Percentiles rank a stretch among this genome's conserved stretches.
Conservation (phyloP, 225 moss, liverwort and hornwort genomes). For the Physcomitrium patens region DNA sequence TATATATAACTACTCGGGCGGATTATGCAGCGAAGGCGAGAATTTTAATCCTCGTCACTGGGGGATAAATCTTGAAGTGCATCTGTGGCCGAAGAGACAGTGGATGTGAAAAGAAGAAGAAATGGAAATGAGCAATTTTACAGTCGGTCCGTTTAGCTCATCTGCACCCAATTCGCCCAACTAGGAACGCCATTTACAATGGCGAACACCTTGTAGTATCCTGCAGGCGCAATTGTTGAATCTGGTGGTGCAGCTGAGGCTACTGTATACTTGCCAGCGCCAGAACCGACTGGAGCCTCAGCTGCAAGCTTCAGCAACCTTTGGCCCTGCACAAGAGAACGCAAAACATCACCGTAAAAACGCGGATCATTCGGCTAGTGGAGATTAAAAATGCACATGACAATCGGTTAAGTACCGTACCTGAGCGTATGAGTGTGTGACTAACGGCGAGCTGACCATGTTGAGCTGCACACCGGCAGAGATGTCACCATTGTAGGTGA, state of each 20-base stretch:
- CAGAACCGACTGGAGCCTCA: slow-evolving; percentile 8
- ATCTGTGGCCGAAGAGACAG: neutral
- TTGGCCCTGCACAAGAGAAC: slow-evolving; percentile 42
- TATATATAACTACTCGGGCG: no score
- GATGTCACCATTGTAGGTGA: slow-evolving; percentile 23
- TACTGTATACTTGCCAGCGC: slow-evolving; percentile 33
- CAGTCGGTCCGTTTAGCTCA: neutral
- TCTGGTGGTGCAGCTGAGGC: slow-evolving; percentile 33
- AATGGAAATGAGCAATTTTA: neutral
- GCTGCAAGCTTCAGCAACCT: slow-evolving; percentile 49
- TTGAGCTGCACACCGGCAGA: slow-evolving; percentile 40
- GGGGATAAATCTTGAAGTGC: no score
- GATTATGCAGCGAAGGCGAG: no score
- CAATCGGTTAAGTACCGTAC: no score
- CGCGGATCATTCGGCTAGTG: no score
- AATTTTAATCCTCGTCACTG: no score
- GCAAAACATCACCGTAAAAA: neutral
- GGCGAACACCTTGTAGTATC: slow-evolving; percentile 65
- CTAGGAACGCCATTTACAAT: slow-evolving; percentile 47
- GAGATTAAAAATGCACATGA: no score
- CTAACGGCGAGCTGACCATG: slow-evolving; percentile 51
- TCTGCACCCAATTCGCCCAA: slow-evolving; percentile 42
- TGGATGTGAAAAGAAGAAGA: neutral
- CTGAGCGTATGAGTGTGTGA: slow-evolving; percentile 57
- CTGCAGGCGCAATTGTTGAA: slow-evolving; percentile 41